Percentiles rank a stretch among this genome's conserved stretches.
These are phyloP conservation scores for Rhododendron henanense DNA, from an alignment of 148 eudicot species.

Conservation along the genomic window DNA sequence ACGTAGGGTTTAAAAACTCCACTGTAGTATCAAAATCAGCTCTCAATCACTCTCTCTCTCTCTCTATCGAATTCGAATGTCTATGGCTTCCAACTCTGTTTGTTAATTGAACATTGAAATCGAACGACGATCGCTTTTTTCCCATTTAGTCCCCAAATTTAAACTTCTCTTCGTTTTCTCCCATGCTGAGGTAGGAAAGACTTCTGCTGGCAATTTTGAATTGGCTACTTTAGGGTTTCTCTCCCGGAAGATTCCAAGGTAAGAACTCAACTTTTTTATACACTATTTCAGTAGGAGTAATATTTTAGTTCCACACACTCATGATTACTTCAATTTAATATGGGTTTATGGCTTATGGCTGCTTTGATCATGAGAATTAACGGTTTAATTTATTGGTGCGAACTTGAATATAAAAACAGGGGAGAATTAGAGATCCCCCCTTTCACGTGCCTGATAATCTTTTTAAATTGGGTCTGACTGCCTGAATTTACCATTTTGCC, in stretches of 20 bases:
- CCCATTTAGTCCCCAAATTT: neutral
- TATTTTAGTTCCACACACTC: neutral
- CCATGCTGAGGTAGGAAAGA: neutral
- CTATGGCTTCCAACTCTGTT: neutral
- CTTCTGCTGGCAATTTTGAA: neutral
- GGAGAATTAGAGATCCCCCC: neutral
- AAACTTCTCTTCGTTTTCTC: neutral
- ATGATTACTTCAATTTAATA: neutral
- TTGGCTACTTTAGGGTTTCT: neutral
- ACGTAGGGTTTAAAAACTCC: neutral
- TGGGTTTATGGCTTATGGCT: neutral
- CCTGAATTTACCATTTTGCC: constrained; percentile 9
- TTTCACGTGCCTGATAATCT: constrained; percentile 1
- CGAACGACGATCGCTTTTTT: neutral
- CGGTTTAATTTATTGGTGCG: neutral
- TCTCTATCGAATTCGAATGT: neutral
- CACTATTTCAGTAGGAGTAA: neutral
- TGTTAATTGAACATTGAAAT: neutral
- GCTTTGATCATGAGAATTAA: neutral
- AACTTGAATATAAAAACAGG: neutral
- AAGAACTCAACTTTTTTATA: neutral
- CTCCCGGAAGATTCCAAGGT: neutral
- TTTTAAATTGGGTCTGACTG: neutral
- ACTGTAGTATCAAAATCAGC: neutral
- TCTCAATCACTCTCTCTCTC: neutral